Evolutionary conservation across 2,329 filamentous ascomycete species (phyloP).

Genomic region (Diaporthe batatas): DNA sequence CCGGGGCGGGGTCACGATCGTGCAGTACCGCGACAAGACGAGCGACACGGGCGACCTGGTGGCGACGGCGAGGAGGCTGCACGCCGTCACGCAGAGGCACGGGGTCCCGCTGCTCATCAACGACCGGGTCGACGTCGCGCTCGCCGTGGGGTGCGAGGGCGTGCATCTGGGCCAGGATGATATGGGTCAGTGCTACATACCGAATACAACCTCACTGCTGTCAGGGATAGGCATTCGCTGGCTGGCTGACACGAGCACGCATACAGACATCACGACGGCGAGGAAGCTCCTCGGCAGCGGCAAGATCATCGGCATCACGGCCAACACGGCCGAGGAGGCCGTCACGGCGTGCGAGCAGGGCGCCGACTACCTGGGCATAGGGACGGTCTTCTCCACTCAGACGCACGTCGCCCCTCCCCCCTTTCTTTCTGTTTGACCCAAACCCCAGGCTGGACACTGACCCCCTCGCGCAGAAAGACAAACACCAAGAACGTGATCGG

Average conservation of each 20-base stretch:
- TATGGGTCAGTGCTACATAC: conserved; percentile 69
- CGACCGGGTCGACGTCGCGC: conserved; percentile 89
- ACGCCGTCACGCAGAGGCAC: conserved; percentile 75
- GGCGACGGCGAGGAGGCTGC: conserved; percentile 77
- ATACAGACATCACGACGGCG: conserved; percentile 71
- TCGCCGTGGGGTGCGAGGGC: conserved; percentile 88
- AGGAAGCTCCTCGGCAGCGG: conserved; percentile 79
- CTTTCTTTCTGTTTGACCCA: background rate
- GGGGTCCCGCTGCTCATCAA: conserved; percentile 90
- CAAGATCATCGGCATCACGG: conserved; percentile 90
- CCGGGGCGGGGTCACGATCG: conserved; percentile 83
- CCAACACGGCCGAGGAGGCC: conserved; percentile 81
- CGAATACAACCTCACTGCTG: too few species aligned
- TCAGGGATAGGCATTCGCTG: too few species aligned
- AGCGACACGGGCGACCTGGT: conserved; percentile 81
- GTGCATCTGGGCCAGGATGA: conserved; percentile 97
- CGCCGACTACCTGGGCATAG: conserved; percentile 93
- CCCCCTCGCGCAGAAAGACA: conserved; percentile 72
- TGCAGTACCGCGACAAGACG: conserved; percentile 92
- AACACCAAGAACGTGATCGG: conserved; percentile 88
- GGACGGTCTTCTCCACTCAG: conserved; percentile 87
- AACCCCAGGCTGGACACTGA: background rate
- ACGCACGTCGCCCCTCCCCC: conserved; percentile 67
- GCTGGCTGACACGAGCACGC: background rate
- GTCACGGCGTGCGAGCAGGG: conserved; percentile 77